Evolutionary conservation across 2,329 filamentous ascomycete genomes (phyloP).

Genomic region (Trichoderma koningiopsis): DNA sequence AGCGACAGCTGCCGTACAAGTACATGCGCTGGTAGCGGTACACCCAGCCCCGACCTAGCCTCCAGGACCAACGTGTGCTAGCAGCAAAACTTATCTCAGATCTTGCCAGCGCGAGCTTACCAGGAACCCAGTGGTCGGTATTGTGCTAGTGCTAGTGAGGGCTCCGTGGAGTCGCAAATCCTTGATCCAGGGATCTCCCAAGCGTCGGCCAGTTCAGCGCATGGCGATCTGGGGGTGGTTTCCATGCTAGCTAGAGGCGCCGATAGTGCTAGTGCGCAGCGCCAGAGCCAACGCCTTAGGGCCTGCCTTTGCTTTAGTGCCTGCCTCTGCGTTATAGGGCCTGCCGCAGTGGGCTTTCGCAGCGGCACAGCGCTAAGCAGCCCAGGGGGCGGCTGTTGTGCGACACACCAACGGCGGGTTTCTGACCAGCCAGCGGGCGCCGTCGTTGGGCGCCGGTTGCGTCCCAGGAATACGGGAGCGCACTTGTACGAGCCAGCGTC

Average conservation of each 20-base stretch:
- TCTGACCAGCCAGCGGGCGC: constrained; percentile 4
- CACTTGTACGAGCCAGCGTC: not conserved
- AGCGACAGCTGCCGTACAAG: too few species aligned
- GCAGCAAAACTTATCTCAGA: constrained; percentile 5
- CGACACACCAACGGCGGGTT: constrained; percentile 24
- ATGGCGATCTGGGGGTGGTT: constrained; percentile 21
- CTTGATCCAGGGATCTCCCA: not conserved
- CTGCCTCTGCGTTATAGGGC: not conserved
- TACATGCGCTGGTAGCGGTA: not conserved
- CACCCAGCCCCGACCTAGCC: not conserved
- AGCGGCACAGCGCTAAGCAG: not conserved
- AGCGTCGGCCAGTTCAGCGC: not conserved
- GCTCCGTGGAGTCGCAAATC: constrained; percentile 4
- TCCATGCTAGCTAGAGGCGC: not conserved
- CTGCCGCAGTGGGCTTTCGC: not conserved
- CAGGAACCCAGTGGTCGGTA: constrained; percentile 19
- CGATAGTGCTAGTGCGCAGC: not conserved
- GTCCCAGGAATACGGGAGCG: constrained; percentile 16
- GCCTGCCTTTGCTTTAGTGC: not conserved
- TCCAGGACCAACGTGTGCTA: not conserved
- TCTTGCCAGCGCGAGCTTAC: constrained; percentile 7
- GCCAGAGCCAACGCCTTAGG: not conserved
- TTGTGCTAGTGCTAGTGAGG: constrained; percentile 7
- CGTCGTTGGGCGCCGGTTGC: constrained; percentile 15
- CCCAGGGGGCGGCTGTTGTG: constrained; percentile 21